phyloP scores from a whole-genome alignment of 1,284 basidiomycete genomes.

The Fomitopsis betulina region DNA sequence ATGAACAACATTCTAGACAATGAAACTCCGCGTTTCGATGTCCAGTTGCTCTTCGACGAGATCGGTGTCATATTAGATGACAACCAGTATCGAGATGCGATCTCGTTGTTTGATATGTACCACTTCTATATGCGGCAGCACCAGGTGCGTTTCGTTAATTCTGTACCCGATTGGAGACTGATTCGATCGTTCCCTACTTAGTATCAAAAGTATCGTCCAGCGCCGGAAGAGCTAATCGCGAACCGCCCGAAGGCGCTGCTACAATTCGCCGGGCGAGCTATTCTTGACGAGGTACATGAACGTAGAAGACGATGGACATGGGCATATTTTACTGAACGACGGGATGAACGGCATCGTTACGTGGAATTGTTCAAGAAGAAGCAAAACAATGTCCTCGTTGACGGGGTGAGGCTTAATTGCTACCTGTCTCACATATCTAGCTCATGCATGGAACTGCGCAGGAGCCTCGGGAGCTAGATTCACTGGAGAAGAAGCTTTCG shows the following conservation, averaged over 20 bases:
- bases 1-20: conserved; percentile 79
- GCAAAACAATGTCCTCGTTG: conserved; percentile 48
- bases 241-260: conserved; percentile 76
- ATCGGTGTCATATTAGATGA: conserved; percentile 93
- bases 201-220: conserved; percentile 81
- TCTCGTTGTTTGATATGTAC: conserved; percentile 95
- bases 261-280: conserved; percentile 80
- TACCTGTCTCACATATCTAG: background rate
- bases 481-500: conserved; percentile 78
- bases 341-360: conserved; percentile 84
- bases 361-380: conserved; percentile 87
- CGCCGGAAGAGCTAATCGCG: conserved; percentile 52
- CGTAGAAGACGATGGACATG: conserved; percentile 88
- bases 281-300: conserved; percentile 85
- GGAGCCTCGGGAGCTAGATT: conserved; percentile 61
- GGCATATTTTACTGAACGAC: conserved; percentile 84
- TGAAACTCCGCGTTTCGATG: conserved; percentile 81
- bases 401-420: conserved; percentile 35
- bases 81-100: conserved; percentile 92
- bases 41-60: conserved; percentile 90
- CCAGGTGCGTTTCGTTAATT: conserved; percentile 50
- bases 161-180: background rate
- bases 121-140: conserved; percentile 93
- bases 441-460: conserved; percentile 27
- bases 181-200: conserved; percentile 29